A percentile compares a stretch with the other conserved stretches of the same genome.
These are phyloP conservation scores for Lepiota venenata DNA, from an alignment of 768 basidiomycete genomes.

Conservation along the genomic window DNA sequence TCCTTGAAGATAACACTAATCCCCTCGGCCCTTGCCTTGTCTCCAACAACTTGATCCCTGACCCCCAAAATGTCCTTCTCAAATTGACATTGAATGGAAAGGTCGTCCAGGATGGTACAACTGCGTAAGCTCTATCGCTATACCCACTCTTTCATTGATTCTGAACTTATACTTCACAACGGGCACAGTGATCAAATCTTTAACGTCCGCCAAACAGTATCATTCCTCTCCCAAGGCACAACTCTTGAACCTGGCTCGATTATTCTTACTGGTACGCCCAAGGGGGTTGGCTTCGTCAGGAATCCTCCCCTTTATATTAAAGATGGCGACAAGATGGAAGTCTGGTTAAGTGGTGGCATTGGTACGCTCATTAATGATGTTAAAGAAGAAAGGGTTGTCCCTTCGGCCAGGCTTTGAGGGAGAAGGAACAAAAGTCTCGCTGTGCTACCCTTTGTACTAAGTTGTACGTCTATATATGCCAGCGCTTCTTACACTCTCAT, in stretches of 20 bases:
- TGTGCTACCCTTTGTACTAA: neutral
- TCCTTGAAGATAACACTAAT: conserved; percentile 51
- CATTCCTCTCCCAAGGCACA: conserved; percentile 82
- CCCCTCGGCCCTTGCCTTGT: conserved; percentile 85
- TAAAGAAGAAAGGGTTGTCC: conserved; percentile 49
- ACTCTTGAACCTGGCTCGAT: conserved; percentile 79
- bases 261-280: conserved; percentile 81
- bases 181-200: conserved; percentile 73
- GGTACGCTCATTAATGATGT: conserved; percentile 81
- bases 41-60: conserved; percentile 54
- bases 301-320: conserved; percentile 69
- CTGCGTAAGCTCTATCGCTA: conserved; percentile 50
- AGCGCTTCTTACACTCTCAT: too few relatives aligned
- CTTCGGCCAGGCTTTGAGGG: conserved; percentile 9
- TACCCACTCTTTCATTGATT: neutral
- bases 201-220: conserved; percentile 68
- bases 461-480: too few relatives aligned
- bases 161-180: neutral
- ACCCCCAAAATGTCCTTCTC: conserved; percentile 64
- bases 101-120: conserved; percentile 71
- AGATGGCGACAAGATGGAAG: conserved; percentile 67
- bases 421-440: neutral
- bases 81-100: conserved; percentile 65
- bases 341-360: conserved; percentile 70
- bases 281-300: conserved; percentile 78